Evolutionary conservation across 306 rosid species (phyloP).

Genomic region (Adenanthera pavonina): DNA sequence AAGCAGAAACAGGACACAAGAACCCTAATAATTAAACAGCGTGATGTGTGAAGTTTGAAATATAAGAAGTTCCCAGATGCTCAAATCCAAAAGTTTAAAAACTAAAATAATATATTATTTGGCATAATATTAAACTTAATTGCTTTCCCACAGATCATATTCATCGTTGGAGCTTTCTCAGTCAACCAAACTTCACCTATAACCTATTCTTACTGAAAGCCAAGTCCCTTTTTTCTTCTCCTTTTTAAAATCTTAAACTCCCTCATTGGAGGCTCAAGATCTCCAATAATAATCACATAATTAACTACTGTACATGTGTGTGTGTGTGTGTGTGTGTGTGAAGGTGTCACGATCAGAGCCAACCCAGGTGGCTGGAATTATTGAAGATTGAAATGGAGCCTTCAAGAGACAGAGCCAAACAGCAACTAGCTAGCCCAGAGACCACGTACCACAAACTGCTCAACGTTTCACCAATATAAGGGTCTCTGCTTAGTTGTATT

Average conservation of each 20-base stretch:
- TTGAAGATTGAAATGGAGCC: constrained; percentile 63
- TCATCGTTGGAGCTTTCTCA: constrained; percentile 64
- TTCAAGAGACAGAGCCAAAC: constrained; percentile 44
- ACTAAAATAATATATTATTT: constrained; percentile 43
- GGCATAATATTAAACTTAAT: too few species aligned
- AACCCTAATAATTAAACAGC: constrained; percentile 1
- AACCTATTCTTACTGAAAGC: neutral
- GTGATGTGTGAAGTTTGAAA: constrained; percentile 38
- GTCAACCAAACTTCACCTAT: constrained; percentile 44
- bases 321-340: neutral
- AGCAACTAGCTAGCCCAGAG: constrained; percentile 25
- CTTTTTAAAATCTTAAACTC: neutral
- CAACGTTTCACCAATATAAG: constrained; percentile 3
- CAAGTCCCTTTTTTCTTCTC: neutral
- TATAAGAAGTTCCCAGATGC: constrained; percentile 27
- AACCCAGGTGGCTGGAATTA: constrained; percentile 59
- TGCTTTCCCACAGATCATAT: constrained; percentile 50
- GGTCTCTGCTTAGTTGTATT: neutral
- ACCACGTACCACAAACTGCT: constrained; percentile 10
- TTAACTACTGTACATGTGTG: neutral
- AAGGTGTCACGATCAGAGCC: constrained; percentile 52
- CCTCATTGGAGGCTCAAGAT: constrained; percentile 27
- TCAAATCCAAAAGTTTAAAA: constrained; percentile 37
- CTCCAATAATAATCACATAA: constrained; percentile 26
- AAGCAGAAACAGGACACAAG: neutral